These are phyloP conservation scores for Alternaria dauci DNA, from an alignment of 2,329 filamentous ascomycete genomes.

Conservation along the genomic window DNA sequence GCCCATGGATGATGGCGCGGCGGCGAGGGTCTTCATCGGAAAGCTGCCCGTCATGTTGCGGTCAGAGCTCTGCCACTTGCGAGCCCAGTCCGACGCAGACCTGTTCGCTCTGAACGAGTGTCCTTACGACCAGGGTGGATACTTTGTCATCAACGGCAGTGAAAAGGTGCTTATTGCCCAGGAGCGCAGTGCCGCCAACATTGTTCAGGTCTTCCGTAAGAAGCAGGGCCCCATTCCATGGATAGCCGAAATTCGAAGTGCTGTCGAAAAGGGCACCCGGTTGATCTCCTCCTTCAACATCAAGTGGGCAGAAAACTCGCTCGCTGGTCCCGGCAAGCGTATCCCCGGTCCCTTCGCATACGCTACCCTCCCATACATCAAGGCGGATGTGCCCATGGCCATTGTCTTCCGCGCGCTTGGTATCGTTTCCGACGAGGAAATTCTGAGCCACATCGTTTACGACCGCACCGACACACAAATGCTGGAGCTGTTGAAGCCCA, in stretches of 20 bases:
- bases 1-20: conserved; percentile 58
- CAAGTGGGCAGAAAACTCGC: conserved; percentile 87
- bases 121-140: conserved; percentile 96
- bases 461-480: conserved; percentile 95
- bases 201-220: conserved; percentile 99
- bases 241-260: conserved; percentile 94
- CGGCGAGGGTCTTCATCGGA: conserved; percentile 86
- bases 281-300: conserved; percentile 92
- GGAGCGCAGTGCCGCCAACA: conserved; percentile 96
- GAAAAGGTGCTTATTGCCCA: conserved; percentile 99
- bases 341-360: conserved; percentile 88
- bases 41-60: conserved; percentile 98
- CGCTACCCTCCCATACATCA: conserved; percentile 91
- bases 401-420: conserved; percentile 96
- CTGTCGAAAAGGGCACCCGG: conserved; percentile 93
- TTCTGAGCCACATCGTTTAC: conserved; percentile 96
- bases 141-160: conserved; percentile 99
- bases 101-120: conserved; percentile 95
- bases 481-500: conserved; percentile 96
- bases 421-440: conserved; percentile 96
- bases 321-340: conserved; percentile 75
- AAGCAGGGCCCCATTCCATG: conserved; percentile 93
- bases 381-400: conserved; percentile 89
- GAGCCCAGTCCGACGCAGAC: conserved; percentile 81
- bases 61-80: conserved; percentile 91